A percentile compares a stretch with the other conserved stretches of the same genome.
Conservation (phyloP, 768 basidiomycete species). For the Lactarius tabidus region DNA sequence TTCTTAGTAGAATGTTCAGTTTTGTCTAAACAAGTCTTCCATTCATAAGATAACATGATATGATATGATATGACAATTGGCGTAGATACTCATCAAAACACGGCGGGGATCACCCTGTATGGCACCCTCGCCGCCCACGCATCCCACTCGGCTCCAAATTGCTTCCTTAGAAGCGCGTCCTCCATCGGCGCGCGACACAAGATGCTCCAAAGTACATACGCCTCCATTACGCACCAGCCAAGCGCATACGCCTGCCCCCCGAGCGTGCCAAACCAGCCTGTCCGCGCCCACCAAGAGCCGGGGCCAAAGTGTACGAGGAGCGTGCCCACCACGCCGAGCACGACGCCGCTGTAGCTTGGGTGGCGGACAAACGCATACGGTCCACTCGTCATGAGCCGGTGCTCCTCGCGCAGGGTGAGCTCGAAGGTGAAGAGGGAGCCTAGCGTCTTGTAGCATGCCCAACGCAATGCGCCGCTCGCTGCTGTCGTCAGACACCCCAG, state of each 20-base stretch:
- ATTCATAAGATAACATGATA: background rate
- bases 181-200: slow-evolving; percentile 17
- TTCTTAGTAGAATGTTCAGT: background rate
- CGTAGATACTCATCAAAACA: slow-evolving; percentile 13
- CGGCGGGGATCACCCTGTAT: slow-evolving; percentile 22
- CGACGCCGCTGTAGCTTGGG: slow-evolving; percentile 26
- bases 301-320: slow-evolving; percentile 24
- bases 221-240: slow-evolving; percentile 18
- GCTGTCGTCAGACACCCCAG: slow-evolving; percentile 16
- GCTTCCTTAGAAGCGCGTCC: slow-evolving; percentile 16
- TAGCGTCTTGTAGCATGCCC: slow-evolving; percentile 20
- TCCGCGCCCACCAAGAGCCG: slow-evolving; percentile 22
- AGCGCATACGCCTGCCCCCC: slow-evolving; percentile 13
- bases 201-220: slow-evolving; percentile 21
- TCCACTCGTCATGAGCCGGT: slow-evolving; percentile 27
- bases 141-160: slow-evolving; percentile 24
- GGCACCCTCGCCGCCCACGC: slow-evolving; percentile 22
- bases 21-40: background rate
- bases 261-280: slow-evolving; percentile 12
- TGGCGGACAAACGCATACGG: slow-evolving; percentile 29
- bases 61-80: slow-evolving; percentile 1
- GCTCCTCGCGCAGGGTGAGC: slow-evolving; percentile 22
- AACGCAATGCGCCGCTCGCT: slow-evolving; percentile 17
- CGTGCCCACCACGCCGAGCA: slow-evolving; percentile 24
- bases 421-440: slow-evolving; percentile 27